Conservation (phyloP, 768 basidiomycete genomes). For the Strobilomyces confusus region DNA sequence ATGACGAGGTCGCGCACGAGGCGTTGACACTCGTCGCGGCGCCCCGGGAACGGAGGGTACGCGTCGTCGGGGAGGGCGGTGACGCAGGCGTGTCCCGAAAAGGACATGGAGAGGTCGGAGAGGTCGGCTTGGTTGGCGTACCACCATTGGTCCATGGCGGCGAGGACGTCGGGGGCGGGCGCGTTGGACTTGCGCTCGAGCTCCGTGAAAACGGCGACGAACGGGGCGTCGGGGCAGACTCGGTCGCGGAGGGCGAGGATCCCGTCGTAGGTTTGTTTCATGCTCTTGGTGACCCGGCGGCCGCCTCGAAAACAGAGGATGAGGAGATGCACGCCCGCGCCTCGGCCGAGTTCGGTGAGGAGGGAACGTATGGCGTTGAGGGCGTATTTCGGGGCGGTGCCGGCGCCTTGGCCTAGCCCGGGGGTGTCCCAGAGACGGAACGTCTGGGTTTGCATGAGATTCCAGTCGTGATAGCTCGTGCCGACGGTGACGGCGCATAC, state of each 20-base stretch:
- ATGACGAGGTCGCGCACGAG: conserved; percentile 24
- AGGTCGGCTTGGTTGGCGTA: conserved; percentile 8
- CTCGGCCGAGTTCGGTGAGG: conserved; percentile 17
- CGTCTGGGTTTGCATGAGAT: conserved; percentile 16
- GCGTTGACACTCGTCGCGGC: conserved; percentile 21
- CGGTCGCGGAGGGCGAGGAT: conserved; percentile 16
- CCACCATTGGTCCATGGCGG: conserved; percentile 24
- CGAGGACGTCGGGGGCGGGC: conserved; percentile 3
- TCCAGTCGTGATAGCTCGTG: conserved; percentile 24
- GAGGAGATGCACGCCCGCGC: conserved; percentile 18
- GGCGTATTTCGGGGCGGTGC: conserved; percentile 8
- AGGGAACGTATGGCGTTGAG: conserved; percentile 20
- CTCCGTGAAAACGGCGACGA: conserved; percentile 18
- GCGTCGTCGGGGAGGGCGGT: conserved; percentile 21
- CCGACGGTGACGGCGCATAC: conserved; percentile 16
- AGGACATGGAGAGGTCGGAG: conserved; percentile 9
- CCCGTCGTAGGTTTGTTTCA: conserved; percentile 20
- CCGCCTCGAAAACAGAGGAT: conserved; percentile 19
- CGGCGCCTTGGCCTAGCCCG: conserved; percentile 14
- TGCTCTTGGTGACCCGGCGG: conserved; percentile 16
- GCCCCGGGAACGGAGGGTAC: conserved; percentile 13
- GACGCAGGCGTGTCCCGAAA: conserved; percentile 21
- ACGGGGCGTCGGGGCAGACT: conserved; percentile 15
- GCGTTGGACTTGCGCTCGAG: conserved; percentile 13
- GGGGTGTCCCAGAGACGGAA: conserved; percentile 28